Evolutionary conservation across 495 filamentous ascomycete species (phyloP).

Genomic region (Tuber calosporum): DNA sequence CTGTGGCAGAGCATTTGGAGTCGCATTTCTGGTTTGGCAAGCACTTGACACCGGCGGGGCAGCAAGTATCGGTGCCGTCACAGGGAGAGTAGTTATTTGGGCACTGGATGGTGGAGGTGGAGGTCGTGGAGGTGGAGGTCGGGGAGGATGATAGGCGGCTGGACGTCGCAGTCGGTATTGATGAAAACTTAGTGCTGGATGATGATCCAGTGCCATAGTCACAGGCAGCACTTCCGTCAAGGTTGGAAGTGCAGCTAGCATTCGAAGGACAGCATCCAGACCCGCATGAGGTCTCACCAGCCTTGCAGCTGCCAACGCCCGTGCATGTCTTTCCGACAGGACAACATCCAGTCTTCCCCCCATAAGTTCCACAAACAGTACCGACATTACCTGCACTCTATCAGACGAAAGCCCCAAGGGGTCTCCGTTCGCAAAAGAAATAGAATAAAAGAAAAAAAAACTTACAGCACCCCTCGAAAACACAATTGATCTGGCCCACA

Average conservation of each 20-base stretch:
- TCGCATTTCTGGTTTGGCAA: not conserved
- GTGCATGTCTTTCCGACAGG: slow-evolving; percentile 13
- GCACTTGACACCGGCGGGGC: not conserved
- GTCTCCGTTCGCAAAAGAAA: not conserved
- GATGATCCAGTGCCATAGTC: slow-evolving; percentile 10
- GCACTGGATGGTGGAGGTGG: not conserved
- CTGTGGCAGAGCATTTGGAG: not conserved
- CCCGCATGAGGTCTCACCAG: slow-evolving; percentile 7
- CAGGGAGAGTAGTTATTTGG: not conserved
- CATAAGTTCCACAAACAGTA: slow-evolving; percentile 23
- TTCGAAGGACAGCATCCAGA: slow-evolving; percentile 14
- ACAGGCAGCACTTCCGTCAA: slow-evolving; percentile 7
- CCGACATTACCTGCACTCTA: slow-evolving; percentile 7
- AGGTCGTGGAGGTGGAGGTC: not conserved
- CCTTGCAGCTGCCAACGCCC: slow-evolving; percentile 9
- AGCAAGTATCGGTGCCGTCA: not conserved
- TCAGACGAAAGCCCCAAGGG: not conserved
- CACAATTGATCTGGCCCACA: slow-evolving; percentile 14
- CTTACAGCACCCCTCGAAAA: slow-evolving; percentile 21
- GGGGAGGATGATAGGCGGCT: not conserved
- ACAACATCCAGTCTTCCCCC: slow-evolving; percentile 22
- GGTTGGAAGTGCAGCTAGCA: slow-evolving; percentile 7
- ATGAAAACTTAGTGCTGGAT: not conserved
- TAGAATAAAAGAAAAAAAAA: not conserved
- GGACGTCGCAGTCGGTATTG: not conserved